phyloP scores from a whole-genome alignment of 805 yeast species.

The Ascoidea asiatica region DNA sequence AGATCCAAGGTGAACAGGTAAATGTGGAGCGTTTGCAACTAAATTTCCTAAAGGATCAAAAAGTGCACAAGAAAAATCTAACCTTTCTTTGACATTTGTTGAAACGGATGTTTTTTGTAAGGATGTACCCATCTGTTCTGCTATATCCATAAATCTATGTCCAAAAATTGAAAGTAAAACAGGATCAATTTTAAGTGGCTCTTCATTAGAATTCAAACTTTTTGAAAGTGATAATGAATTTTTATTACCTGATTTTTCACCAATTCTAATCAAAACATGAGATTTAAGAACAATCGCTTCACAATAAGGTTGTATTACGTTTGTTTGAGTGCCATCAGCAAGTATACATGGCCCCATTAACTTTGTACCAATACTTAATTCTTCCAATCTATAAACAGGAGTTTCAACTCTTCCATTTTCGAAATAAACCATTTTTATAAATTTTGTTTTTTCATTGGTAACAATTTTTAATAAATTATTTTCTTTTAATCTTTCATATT shows the following conservation, averaged over 20 bases:
- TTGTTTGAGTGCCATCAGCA: slow-evolving; percentile 73
- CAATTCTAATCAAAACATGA: slow-evolving; percentile 41
- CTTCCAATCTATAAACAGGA: slow-evolving; percentile 41
- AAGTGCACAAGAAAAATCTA: slow-evolving; percentile 77
- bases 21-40: slow-evolving; percentile 81
- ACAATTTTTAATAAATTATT: slow-evolving; percentile 14
- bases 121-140: slow-evolving; percentile 80
- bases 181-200: slow-evolving; percentile 39
- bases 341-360: slow-evolving; percentile 64
- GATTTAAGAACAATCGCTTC: slow-evolving; percentile 40
- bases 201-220: slow-evolving; percentile 10
- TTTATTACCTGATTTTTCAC: slow-evolving; percentile 7
- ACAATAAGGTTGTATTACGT: slow-evolving; percentile 52
- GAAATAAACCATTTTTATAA: slow-evolving; percentile 41
- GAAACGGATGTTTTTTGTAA: slow-evolving; percentile 70
- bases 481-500: slow-evolving; percentile 25
- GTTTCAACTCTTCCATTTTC: slow-evolving; percentile 35
- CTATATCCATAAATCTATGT: slow-evolving; percentile 81
- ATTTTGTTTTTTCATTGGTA: slow-evolving; percentile 16
- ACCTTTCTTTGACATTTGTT: slow-evolving; percentile 71
- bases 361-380: slow-evolving; percentile 35
- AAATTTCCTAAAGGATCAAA: slow-evolving; percentile 66
- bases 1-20: slow-evolving; percentile 79
- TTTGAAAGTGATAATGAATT: no score
- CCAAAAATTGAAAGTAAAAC: slow-evolving; percentile 65